phyloP scores from a whole-genome alignment of 768 basidiomycete species.

The Tricholoma hemisulphureum region DNA sequence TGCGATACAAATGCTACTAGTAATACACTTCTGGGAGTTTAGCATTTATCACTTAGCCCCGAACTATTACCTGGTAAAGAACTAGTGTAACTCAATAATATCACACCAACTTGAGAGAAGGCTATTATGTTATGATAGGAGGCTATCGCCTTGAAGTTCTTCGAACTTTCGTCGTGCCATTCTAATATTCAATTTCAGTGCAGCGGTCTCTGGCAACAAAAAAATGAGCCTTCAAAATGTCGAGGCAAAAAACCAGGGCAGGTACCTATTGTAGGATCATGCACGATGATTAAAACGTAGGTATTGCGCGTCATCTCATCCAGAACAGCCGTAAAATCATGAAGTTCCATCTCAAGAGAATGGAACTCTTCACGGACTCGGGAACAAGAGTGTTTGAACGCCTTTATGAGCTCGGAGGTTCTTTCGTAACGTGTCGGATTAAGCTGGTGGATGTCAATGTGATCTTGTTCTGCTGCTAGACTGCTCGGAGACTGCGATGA shows the following conservation, averaged over 20 bases:
- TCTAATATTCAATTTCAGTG: conserved; percentile 83
- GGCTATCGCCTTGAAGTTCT: conserved; percentile 77
- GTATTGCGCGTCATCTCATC: conserved; percentile 94
- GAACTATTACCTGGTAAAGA: neutral
- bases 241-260: neutral
- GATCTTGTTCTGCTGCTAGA: conserved; percentile 20
- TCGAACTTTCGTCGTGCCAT: conserved; percentile 87
- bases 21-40: no score
- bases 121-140: conserved; percentile 31
- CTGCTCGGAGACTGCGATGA: conserved; percentile 12
- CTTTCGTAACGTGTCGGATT: conserved; percentile 78
- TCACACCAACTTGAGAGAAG: neutral
- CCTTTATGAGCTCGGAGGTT: conserved; percentile 91
- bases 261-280: conserved; percentile 83
- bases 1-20: neutral
- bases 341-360: conserved; percentile 81
- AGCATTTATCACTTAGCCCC: no score
- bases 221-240: neutral
- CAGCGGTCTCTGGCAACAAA: conserved; percentile 71
- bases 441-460: conserved; percentile 44
- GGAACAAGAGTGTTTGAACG: conserved; percentile 89
- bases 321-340: conserved; percentile 84
- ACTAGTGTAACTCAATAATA: neutral
- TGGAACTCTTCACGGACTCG: conserved; percentile 84
- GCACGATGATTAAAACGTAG: conserved; percentile 86